phyloP scores from a whole-genome alignment of 129 eudicot genomes.

The Dittrichia graveolens region DNA sequence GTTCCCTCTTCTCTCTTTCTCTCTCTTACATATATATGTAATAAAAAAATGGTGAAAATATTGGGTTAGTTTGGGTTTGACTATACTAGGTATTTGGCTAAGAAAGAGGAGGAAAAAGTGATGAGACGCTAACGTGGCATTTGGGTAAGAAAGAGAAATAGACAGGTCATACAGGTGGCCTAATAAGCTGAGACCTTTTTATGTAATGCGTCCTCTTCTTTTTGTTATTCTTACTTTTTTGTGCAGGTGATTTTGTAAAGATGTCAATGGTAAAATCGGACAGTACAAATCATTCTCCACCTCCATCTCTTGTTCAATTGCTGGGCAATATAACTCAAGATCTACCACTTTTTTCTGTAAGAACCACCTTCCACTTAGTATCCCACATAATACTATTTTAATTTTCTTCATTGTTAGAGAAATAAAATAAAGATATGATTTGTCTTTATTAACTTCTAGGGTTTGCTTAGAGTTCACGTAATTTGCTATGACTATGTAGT shows the following conservation, averaged over 20 bases:
- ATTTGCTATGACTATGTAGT: no score
- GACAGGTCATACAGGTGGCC: no score
- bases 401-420: conserved; percentile 47
- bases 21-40: no score
- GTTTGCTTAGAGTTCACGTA: no score
- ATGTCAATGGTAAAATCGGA: conserved; percentile 62
- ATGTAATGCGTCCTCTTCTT: conserved; percentile 1
- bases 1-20: no score
- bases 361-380: background rate
- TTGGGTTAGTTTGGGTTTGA: no score
- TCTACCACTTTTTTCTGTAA: conserved; percentile 39
- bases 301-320: conserved; percentile 22
- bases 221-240: background rate
- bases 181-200: background rate
- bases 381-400: background rate
- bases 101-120: no score
- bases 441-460: background rate
- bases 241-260: conserved; percentile 78
- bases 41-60: no score
- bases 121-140: no score
- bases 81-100: no score
- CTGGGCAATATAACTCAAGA: conserved; percentile 50
- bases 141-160: no score
- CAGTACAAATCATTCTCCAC: conserved; percentile 21
- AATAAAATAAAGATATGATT: no score